Conservation (phyloP, 805 yeast genomes). For the Ogataea pini region DNA sequence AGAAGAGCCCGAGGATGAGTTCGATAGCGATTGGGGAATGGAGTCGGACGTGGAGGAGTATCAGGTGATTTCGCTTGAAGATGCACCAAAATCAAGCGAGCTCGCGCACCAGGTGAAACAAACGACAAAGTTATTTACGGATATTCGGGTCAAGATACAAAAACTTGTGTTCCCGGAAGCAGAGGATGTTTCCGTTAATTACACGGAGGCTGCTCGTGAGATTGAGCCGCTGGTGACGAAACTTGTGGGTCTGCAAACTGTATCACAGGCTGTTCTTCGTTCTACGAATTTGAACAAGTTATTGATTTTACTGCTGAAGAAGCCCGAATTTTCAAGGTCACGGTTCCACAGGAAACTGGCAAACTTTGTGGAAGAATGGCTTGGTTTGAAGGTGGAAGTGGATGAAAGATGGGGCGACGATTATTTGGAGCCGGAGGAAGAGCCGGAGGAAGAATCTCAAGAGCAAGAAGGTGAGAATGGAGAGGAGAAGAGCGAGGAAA, state of each 20-base stretch:
- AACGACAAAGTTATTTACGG: slow-evolving; percentile 23
- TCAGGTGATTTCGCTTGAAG: slow-evolving; percentile 18
- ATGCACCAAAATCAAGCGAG: slow-evolving; percentile 23
- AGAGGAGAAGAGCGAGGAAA: background rate
- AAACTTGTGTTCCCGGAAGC: slow-evolving; percentile 22
- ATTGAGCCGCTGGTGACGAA: slow-evolving; percentile 27
- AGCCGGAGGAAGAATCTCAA: slow-evolving; percentile 54
- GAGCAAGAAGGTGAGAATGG: slow-evolving; percentile 4
- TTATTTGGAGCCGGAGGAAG: slow-evolving; percentile 20
- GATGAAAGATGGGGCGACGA: slow-evolving; percentile 34
- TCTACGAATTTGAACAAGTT: slow-evolving; percentile 36
- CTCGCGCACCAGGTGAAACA: slow-evolving; percentile 26
- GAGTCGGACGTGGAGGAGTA: slow-evolving; percentile 26
- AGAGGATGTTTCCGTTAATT: slow-evolving; percentile 19
- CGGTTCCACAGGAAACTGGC: slow-evolving; percentile 22
- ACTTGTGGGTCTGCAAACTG: slow-evolving; percentile 23
- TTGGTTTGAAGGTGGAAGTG: slow-evolving; percentile 28
- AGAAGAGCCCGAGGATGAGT: slow-evolving; percentile 15
- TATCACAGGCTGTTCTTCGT: slow-evolving; percentile 35
- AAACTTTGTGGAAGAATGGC: slow-evolving; percentile 28
- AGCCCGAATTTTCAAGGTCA: slow-evolving; percentile 35
- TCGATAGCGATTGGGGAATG: slow-evolving; percentile 33
- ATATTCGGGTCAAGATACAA: slow-evolving; percentile 30
- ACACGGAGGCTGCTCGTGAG: slow-evolving; percentile 21
- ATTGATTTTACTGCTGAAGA: slow-evolving; percentile 35